Evolutionary conservation across 805 yeast genomes (phyloP), one percentile per base, ranked within the genome.

Genomic region (Kodamaea kakaduensis): DNA sequence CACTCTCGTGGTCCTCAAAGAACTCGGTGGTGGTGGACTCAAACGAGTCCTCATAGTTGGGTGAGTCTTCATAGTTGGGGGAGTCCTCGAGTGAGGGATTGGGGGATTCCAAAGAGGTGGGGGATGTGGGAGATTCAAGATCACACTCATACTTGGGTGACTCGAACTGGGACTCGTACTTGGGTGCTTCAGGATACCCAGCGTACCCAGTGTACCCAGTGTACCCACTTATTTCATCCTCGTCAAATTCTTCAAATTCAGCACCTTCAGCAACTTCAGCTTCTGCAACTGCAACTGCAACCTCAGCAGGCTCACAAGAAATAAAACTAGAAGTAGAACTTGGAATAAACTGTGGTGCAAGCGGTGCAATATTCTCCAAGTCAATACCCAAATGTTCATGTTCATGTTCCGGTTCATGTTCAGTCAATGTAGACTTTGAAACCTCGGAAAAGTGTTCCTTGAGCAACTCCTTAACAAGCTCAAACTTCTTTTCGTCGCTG

Each of bases 401-500:
- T 23, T 23, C 14, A 12, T 23, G 9, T 23, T 23, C 25, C 12
- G 10, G 26, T 12, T 13, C 17, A 15, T 8, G 14, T 9, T 15
- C 25, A 17, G 5, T 19, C 13, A 26, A 10, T 3, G 33, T 16
- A 6, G 24, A 17, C 15, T 26, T 6, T n/a, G 19, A 16, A 6
- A 15, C 29, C 18, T 26, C 12, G 4, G 19, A 15, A 19, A 26
- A 26, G 19, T 26, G 29, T n/a, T 26, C 29, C 9, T 19, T 5
- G 17, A 34, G 24, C 9, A 59, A 30, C 31, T 56, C 48, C 37
- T 52, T 46, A 24, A 60, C 44, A 22, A 48, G 32, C 8, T 50
- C 54, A 38, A 46, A 54, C 31, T 49, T 48, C n/a, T 56, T 56
- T 10, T 48, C 55, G n/a, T 16, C 12, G 10, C 37, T 38, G 5